Base-by-base conservation (phyloP, 306 rosid genomes). In the Phaseolus lunatus region DNA sequence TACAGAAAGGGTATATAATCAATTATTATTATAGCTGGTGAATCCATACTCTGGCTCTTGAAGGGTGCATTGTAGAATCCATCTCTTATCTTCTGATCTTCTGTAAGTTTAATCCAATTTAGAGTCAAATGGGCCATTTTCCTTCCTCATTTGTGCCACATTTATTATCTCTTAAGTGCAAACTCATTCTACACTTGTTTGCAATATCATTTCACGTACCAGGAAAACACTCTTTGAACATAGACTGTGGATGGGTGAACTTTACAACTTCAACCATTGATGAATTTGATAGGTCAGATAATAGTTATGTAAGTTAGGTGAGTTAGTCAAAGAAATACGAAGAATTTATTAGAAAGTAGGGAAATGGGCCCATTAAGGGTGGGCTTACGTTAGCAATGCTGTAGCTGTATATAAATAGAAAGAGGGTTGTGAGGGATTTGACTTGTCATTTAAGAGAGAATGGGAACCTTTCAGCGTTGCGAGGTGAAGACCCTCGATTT, bases 91-190 rank as follows among this genome's bases (percentile, higher is more conserved):
- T 45, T 68, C 20, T 41, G 2, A 53, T 35, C 14, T 31, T 54
- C 47, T 15, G 27, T 49, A n/a, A 27, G 2, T 20, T n/a, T 19
- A 18, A 4, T 35, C 44, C 48, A n/a, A 10, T 63, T 9, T 35
- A 35, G 48, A 61, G 52, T 67, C 58, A 26, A 18, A 43, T 41
- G 62, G 13, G 14, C 44, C 12, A 4, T 29, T 78, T 78, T 67
- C 37, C 74, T 12, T 41, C 63, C 26, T 54, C 0, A 2, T 23
- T 57, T 24, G 18, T 57, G 64, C 35, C 35, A 22, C 64, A 57
- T 57, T 23, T 23, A 57, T 24, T 24, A 23, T 24, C 9, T 57
- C 29, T 15, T 33, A 24, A 9, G 9, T 33, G 44, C 9, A 7
- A 31, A 62, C 44, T 33, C 26, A 18, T 63, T n/a, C 24, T 7